phyloP scores from a whole-genome alignment of 495 filamentous ascomycete genomes.

The Aspergillus wentii region DNA sequence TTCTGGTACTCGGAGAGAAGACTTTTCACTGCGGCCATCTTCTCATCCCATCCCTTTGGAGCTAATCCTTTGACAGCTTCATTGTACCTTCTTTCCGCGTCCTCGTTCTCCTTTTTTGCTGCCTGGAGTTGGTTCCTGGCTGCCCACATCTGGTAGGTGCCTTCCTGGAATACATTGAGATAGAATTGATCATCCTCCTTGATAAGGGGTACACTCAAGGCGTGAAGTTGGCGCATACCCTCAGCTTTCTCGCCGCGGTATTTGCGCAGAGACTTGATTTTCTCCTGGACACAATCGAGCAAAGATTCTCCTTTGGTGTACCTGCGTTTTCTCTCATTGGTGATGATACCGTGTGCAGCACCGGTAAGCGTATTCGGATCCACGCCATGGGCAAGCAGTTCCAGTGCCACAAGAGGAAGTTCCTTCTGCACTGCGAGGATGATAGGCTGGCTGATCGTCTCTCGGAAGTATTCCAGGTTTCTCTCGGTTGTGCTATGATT shows the following conservation, averaged over 20 bases:
- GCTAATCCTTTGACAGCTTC: constrained; percentile 2
- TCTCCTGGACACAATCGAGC: constrained; percentile 50
- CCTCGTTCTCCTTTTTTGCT: constrained; percentile 11
- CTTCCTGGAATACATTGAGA: constrained; percentile 35
- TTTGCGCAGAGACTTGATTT: constrained; percentile 39
- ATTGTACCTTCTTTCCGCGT: constrained; percentile 7
- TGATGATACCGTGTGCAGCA: constrained; percentile 23
- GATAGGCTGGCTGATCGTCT: constrained; percentile 51
- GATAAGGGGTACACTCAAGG: too few relatives aligned
- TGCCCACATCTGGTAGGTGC: constrained; percentile 49
- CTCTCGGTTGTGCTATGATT: constrained; percentile 21
- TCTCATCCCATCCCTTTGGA: constrained; percentile 38
- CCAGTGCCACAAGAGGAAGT: constrained; percentile 45
- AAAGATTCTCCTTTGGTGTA: constrained; percentile 35
- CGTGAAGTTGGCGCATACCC: too few relatives aligned
- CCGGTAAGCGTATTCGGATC: constrained; percentile 48
- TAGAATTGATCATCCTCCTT: constrained; percentile 32
- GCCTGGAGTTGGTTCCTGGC: constrained; percentile 28
- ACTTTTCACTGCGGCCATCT: constrained; percentile 43
- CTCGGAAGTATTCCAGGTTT: constrained; percentile 35
- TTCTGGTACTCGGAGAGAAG: constrained; percentile 46
- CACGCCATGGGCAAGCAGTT: constrained; percentile 54
- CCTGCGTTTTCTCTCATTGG: constrained; percentile 5
- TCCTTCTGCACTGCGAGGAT: constrained; percentile 48
- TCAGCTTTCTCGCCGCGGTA: constrained; percentile 35